Percentiles rank a stretch among this genome's conserved stretches.
Evolutionary conservation across 768 basidiomycete species (phyloP).

Genomic region (Paxillus ammoniavirescens): DNA sequence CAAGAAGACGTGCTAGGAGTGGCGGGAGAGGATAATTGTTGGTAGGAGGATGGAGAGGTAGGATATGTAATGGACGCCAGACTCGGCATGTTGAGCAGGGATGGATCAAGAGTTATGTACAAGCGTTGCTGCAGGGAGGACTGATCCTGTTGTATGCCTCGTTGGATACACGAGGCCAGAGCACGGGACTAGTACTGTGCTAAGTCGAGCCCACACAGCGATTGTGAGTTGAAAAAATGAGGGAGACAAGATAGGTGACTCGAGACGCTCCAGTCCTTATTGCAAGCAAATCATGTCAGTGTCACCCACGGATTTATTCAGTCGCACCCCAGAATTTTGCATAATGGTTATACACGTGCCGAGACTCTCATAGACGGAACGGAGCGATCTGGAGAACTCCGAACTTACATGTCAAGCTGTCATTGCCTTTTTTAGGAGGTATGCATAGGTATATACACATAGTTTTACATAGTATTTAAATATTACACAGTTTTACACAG

Average conservation of each 20-base stretch:
- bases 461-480: too few relatives aligned
- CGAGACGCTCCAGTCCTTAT: background rate
- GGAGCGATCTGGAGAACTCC: background rate
- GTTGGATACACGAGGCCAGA: conserved; percentile 8
- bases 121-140: background rate
- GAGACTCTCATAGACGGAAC: background rate
- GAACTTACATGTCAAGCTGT: background rate
- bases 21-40: conserved; percentile 14
- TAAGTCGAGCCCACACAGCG: background rate
- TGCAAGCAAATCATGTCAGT: background rate
- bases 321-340: conserved; percentile 2
- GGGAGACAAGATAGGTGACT: background rate
- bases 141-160: conserved; percentile 5
- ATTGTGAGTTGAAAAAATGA: background rate
- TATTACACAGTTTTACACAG: too few relatives aligned
- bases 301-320: background rate
- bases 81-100: background rate
- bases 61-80: conserved; percentile 17
- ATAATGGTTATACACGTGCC: background rate
- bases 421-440: background rate
- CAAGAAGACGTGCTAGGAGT: conserved; percentile 1
- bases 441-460: too few relatives aligned
- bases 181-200: background rate
- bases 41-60: conserved; percentile 15
- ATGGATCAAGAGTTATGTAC: background rate